Conservation (phyloP, 371 early-diverging fungal species). For the Dentiscutata heterogama region DNA sequence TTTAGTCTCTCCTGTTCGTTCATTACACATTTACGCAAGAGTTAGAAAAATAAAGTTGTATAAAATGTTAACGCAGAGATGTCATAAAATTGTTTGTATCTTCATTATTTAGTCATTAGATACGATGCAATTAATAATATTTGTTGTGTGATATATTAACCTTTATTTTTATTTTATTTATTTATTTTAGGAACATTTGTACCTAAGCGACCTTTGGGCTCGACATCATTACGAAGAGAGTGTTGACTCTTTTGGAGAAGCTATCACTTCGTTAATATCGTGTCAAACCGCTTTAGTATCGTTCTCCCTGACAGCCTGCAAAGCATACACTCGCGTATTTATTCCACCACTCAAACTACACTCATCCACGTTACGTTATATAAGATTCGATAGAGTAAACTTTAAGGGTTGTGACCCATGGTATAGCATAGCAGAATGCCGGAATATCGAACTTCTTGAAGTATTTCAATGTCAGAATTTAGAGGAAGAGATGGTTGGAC, state of each 20-base stretch:
- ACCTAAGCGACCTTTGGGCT: background rate
- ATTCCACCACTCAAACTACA: background rate
- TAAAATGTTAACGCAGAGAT: background rate
- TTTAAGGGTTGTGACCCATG: background rate
- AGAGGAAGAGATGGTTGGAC: background rate
- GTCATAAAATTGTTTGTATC: background rate
- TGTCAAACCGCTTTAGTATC: background rate
- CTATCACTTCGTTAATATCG: background rate
- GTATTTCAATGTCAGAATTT: background rate
- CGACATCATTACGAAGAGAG: background rate
- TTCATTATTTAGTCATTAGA: background rate
- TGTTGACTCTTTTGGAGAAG: background rate
- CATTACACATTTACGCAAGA: background rate
- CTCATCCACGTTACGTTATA: background rate
- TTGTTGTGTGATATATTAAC: background rate
- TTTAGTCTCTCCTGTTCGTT: background rate
- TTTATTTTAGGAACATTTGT: background rate
- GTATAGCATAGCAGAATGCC: background rate
- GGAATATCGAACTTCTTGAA: background rate
- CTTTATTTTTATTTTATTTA: background rate
- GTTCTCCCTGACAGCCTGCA: background rate
- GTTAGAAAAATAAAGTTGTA: background rate
- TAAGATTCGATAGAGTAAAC: conserved; percentile 6
- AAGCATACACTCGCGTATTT: background rate
- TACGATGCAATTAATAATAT: background rate